Percentiles rank a stretch among this genome's conserved stretches.
Evolutionary conservation across 306 rosid species (phyloP).

Genomic region (Benincasa hispida): DNA sequence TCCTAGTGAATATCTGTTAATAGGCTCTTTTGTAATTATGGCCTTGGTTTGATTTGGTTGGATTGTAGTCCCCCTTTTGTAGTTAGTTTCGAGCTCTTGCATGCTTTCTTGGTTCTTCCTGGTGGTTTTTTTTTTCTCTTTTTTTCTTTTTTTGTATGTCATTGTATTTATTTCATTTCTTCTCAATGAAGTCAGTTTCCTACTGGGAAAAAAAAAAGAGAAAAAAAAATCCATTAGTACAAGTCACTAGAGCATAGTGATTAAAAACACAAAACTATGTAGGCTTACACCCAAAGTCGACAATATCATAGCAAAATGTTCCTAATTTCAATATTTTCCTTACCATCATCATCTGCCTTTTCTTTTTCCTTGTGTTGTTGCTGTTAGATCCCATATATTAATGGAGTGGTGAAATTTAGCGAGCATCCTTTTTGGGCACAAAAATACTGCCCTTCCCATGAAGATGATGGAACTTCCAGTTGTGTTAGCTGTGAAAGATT

Average conservation of each 20-base stretch:
- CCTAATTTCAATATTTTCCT: neutral
- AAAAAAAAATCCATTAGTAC: neutral
- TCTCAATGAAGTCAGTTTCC: too few relatives aligned
- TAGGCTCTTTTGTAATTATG: neutral
- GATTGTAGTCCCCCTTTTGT: neutral
- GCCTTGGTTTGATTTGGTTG: neutral
- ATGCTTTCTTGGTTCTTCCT: too few relatives aligned
- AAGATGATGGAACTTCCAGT: conserved; percentile 74
- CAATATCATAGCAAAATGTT: neutral
- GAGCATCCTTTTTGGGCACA: conserved; percentile 92
- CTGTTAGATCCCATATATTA: conserved; percentile 61
- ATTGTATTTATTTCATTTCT: too few relatives aligned
- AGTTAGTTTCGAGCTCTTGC: too few relatives aligned
- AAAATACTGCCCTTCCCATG: conserved; percentile 91
- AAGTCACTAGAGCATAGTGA: neutral
- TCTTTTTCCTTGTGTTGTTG: conserved; percentile 1
- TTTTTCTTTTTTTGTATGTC: too few relatives aligned
- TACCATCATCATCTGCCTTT: neutral
- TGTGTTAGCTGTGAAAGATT: conserved; percentile 97
- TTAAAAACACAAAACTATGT: neutral
- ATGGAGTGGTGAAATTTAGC: conserved; percentile 64
- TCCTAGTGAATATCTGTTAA: too few relatives aligned
- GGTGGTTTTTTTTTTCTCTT: too few relatives aligned
- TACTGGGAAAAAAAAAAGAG: too few relatives aligned
- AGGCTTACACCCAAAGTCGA: neutral